phyloP scores from a whole-genome alignment of 441 rosid genomes.

The Theobroma grandiflorum region DNA sequence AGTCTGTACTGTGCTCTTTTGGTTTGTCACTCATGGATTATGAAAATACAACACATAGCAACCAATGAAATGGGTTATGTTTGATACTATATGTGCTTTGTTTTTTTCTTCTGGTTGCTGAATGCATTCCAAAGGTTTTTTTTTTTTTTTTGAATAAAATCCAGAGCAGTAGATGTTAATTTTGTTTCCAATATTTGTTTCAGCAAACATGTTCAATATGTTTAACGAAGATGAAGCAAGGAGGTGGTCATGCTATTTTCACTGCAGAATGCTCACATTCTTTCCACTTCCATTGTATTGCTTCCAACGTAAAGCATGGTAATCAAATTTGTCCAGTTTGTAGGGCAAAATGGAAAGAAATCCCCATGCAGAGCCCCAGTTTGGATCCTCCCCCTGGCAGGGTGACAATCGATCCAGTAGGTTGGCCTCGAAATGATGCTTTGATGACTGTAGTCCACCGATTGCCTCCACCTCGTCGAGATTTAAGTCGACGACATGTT shows the following conservation, averaged over 20 bases:
- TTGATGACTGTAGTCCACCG: conserved; percentile 59
- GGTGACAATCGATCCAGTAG: conserved; percentile 41
- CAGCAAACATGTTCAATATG: conserved; percentile 92
- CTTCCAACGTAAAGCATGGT: conserved; percentile 88
- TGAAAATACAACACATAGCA: background rate
- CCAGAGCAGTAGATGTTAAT: background rate
- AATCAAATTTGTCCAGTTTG: conserved; percentile 93
- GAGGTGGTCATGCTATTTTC: conserved; percentile 87
- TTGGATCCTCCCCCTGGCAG: conserved; percentile 53
- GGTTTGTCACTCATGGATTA: background rate
- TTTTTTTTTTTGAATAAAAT: background rate
- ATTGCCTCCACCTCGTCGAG: conserved; percentile 65
- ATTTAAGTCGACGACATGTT: conserved; percentile 58
- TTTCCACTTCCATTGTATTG: conserved; percentile 93
- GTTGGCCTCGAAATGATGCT: conserved; percentile 70
- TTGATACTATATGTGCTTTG: background rate
- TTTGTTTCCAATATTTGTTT: conserved; percentile 8
- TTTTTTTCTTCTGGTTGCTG: background rate
- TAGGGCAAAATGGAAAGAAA: conserved; percentile 88
- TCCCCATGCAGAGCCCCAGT: conserved; percentile 79
- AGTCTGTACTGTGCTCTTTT: background rate
- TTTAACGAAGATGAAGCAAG: conserved; percentile 85
- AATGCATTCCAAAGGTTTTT: background rate
- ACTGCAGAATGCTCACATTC: conserved; percentile 96
- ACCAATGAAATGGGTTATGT: background rate